Percentiles rank a stretch among this genome's conserved stretches.
Conservation (phyloP, 257 asterid genomes). For the Paulownia fortunei region DNA sequence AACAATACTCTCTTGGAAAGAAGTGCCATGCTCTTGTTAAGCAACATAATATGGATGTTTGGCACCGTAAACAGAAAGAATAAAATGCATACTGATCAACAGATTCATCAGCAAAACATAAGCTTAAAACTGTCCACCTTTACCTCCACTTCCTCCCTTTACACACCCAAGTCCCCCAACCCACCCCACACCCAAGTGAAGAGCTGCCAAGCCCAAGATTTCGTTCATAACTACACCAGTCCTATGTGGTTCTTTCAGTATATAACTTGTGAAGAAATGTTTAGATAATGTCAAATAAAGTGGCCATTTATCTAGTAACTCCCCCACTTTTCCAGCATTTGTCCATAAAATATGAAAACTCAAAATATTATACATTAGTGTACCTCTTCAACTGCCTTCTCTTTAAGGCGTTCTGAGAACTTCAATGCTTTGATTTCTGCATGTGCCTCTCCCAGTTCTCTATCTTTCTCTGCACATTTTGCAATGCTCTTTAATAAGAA, state of each 20-base stretch:
- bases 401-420: constrained; percentile 75
- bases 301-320: not conserved
- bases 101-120: not conserved
- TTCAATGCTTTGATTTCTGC: constrained; percentile 79
- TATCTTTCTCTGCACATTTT: constrained; percentile 70
- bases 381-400: constrained; percentile 96
- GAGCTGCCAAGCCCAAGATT: not conserved
- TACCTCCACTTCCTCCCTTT: not conserved
- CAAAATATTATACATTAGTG: not conserved
- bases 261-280: not conserved
- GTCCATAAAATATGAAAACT: not conserved
- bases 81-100: not conserved
- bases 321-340: not conserved
- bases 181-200: not conserved
- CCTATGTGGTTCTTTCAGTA: constrained; percentile 4
- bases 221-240: not conserved
- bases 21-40: not conserved
- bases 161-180: not conserved
- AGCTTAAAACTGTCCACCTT: not conserved
- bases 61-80: constrained; percentile 2
- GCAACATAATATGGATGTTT: not conserved
- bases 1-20: not conserved
- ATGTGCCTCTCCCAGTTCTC: constrained; percentile 80
- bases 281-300: not conserved
- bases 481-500: constrained; percentile 28